phyloP scores from a whole-genome alignment of 768 basidiomycete genomes.

The Tricholoma flavovirens region DNA sequence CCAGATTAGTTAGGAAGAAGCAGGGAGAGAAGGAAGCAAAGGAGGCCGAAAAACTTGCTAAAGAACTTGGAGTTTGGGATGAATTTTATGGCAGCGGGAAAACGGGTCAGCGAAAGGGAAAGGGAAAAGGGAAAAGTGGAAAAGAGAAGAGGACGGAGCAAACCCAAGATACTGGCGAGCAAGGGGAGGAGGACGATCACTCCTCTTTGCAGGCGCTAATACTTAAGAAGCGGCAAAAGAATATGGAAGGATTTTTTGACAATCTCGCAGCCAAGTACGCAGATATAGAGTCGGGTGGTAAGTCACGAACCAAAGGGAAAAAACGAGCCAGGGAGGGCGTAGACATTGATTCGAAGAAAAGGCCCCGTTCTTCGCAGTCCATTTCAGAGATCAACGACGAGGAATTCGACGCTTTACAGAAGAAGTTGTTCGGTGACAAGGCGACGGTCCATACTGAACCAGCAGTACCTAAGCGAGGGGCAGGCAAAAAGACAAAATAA shows the following conservation, averaged over 20 bases:
- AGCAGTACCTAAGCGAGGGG: slow-evolving; percentile 23
- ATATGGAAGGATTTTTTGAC: slow-evolving; percentile 70
- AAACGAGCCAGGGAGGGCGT: slow-evolving; percentile 45
- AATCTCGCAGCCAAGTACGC: slow-evolving; percentile 69
- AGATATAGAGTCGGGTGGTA: slow-evolving; percentile 35
- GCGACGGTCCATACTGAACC: slow-evolving; percentile 20
- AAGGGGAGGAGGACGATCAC: slow-evolving; percentile 51
- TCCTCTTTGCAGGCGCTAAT: slow-evolving; percentile 79
- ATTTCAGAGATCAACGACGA: slow-evolving; percentile 62
- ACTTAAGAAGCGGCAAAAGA: slow-evolving; percentile 62
- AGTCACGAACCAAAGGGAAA: slow-evolving; percentile 48
- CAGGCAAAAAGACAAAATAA: slow-evolving; percentile 29
- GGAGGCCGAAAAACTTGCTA: slow-evolving; percentile 81
- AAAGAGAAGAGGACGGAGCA: slow-evolving; percentile 36
- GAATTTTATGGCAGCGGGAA: slow-evolving; percentile 84
- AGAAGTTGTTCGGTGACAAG: slow-evolving; percentile 47
- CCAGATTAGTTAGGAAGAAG: slow-evolving; percentile 66
- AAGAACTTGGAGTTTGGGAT: slow-evolving; percentile 90
- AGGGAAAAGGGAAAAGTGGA: slow-evolving; percentile 44
- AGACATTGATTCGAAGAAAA: slow-evolving; percentile 46
- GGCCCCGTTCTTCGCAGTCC: slow-evolving; percentile 29
- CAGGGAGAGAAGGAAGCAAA: slow-evolving; percentile 71
- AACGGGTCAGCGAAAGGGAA: slow-evolving; percentile 49
- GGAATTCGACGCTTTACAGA: slow-evolving; percentile 56
- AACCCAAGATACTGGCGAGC: slow-evolving; percentile 13